These are phyloP conservation scores for Nitzschia inconspicua DNA, from an alignment of 108 stramenopile species.

Conservation along the genomic window DNA sequence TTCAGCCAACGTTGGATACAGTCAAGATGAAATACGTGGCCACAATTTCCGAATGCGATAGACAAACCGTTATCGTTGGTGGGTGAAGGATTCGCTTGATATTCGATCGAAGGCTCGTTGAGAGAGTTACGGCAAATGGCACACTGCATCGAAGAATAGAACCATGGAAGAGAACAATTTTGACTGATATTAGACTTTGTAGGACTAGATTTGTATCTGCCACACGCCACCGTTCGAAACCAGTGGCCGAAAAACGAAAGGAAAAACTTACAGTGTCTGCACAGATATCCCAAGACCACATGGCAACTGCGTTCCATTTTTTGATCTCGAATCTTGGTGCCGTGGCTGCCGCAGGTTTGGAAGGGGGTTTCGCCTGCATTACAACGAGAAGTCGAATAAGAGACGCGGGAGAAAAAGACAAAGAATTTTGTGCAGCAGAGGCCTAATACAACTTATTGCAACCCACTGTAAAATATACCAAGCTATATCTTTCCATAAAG, in stretches of 20 bases:
- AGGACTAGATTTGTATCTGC: not conserved
- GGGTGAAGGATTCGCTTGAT: conserved; percentile 97
- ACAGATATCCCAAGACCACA: conserved; percentile 99
- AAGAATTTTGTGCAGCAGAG: too few species aligned
- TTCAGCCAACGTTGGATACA: conserved; percentile 99
- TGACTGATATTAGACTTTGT: too few species aligned
- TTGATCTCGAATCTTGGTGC: conserved; percentile 89
- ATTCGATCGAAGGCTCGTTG: conserved; percentile 98
- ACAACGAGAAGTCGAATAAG: not conserved
- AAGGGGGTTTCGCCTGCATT: conserved; percentile 10
- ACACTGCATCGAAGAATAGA: conserved; percentile 44
- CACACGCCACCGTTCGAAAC: not conserved
- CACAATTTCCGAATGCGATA: conserved; percentile 98
- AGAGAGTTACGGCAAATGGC: conserved; percentile 99
- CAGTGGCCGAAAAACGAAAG: not conserved
- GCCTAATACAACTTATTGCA: too few species aligned
- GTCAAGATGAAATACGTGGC: conserved; percentile 99
- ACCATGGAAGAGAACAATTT: not conserved
- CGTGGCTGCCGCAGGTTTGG: conserved; percentile 14
- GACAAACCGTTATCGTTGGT: conserved; percentile 97
- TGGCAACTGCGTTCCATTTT: conserved; percentile 98
- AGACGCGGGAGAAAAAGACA: not conserved
- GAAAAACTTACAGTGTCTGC: conserved; percentile 83
- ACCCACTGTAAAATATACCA: too few species aligned
- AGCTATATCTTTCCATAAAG: not conserved